Conservation (phyloP, 768 basidiomycete species). For the Mycena amicta region DNA sequence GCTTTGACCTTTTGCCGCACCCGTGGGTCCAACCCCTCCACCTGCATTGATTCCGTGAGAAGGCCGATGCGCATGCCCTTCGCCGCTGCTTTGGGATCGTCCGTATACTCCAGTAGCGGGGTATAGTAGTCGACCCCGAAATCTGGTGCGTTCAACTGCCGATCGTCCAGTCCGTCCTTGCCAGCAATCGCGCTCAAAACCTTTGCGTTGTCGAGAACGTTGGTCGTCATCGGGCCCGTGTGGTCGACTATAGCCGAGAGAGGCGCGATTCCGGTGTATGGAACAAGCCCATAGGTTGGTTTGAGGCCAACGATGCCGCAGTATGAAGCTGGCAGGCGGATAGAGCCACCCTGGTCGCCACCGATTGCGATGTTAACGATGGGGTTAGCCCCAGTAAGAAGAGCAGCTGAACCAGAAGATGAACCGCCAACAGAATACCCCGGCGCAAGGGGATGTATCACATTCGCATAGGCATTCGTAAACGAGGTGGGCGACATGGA, state of each 20-base stretch:
- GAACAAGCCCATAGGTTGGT: slow-evolving; percentile 44
- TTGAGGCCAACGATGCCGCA: slow-evolving; percentile 48
- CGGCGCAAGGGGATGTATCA: slow-evolving; percentile 38
- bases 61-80: slow-evolving; percentile 43
- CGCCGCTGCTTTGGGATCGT: slow-evolving; percentile 26
- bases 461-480: slow-evolving; percentile 22
- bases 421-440: slow-evolving; percentile 41
- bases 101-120: slow-evolving; percentile 35
- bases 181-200: slow-evolving; percentile 47
- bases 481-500: slow-evolving; percentile 49
- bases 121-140: slow-evolving; percentile 26
- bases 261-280: slow-evolving; percentile 48
- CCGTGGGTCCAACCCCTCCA: slow-evolving; percentile 35
- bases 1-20: slow-evolving; percentile 36
- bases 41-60: slow-evolving; percentile 40
- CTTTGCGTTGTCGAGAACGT: slow-evolving; percentile 42
- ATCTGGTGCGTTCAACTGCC: slow-evolving; percentile 25
- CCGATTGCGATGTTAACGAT: slow-evolving; percentile 41
- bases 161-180: slow-evolving; percentile 46
- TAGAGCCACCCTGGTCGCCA: slow-evolving; percentile 45
- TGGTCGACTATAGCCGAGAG: slow-evolving; percentile 44
- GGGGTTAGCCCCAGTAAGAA: slow-evolving; percentile 29
- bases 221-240: slow-evolving; percentile 41
- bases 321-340: slow-evolving; percentile 45
- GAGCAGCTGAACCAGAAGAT: slow-evolving; percentile 39